Evolutionary conservation across 2,329 filamentous ascomycete genomes (phyloP).

Genomic region (Colletotrichum sp.): DNA sequence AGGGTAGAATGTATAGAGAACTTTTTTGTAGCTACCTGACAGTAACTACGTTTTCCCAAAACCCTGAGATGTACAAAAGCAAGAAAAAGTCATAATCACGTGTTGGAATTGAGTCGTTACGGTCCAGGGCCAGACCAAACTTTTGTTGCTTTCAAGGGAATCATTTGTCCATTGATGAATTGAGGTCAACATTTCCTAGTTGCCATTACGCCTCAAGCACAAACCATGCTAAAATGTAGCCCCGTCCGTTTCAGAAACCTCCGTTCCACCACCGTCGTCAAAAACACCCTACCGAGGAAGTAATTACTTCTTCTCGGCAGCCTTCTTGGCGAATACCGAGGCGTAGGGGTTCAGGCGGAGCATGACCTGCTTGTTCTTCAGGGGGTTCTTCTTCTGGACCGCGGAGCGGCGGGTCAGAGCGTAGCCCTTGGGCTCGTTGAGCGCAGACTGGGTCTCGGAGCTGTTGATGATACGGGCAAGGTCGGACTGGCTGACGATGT

Average conservation of each 20-base stretch:
- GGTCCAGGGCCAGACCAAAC: constrained; percentile 6
- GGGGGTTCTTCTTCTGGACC: constrained; percentile 99
- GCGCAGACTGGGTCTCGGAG: constrained; percentile 95
- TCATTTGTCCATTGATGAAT: constrained; percentile 26
- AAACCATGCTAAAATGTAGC: constrained; percentile 25
- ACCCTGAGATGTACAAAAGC: background rate
- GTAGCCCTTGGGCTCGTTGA: constrained; percentile 89
- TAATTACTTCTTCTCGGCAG: constrained; percentile 50
- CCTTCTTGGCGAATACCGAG: constrained; percentile 82
- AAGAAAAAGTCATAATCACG: constrained; percentile 17
- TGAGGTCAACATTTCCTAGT: constrained; percentile 27
- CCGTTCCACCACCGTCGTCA: constrained; percentile 14
- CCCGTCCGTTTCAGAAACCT: constrained; percentile 21
- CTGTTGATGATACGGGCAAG: constrained; percentile 99
- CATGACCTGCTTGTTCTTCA: constrained; percentile 98
- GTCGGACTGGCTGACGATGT: constrained; percentile 92
- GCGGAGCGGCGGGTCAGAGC: constrained; percentile 86
- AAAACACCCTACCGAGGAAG: background rate
- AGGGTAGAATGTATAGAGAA: background rate
- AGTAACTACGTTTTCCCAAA: constrained; percentile 2
- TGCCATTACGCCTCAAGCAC: constrained; percentile 25
- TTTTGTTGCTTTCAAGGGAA: constrained; percentile 20
- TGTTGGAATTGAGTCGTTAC: constrained; percentile 12
- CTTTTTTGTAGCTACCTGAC: constrained; percentile 18
- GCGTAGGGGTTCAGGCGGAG: constrained; percentile 99